Evolutionary conservation across 2,329 filamentous ascomycete species (phyloP).

Genomic region (Aspergillus sergii): DNA sequence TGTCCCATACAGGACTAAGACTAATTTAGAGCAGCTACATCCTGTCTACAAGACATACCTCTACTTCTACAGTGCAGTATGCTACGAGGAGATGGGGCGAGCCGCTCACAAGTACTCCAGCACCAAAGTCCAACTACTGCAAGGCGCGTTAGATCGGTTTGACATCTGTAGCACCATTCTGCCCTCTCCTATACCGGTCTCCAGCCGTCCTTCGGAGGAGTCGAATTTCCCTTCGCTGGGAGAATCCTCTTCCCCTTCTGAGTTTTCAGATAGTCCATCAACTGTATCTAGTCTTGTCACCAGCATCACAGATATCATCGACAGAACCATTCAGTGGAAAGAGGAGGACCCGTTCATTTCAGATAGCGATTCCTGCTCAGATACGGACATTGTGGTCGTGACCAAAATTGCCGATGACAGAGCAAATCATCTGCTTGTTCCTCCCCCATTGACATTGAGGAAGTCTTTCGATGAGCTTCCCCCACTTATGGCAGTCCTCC

Average conservation of each 20-base stretch:
- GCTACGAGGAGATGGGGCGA: constrained; percentile 50
- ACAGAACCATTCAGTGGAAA: constrained; percentile 21
- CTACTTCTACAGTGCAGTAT: constrained; percentile 50
- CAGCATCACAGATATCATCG: constrained; percentile 31
- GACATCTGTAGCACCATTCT: constrained; percentile 33
- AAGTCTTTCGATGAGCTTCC: constrained; percentile 19
- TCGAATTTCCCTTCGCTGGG: constrained; percentile 5
- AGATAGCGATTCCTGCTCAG: constrained; percentile 12
- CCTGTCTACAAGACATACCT: constrained; percentile 43
- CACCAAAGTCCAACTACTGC: constrained; percentile 46
- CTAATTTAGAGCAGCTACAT: constrained; percentile 31
- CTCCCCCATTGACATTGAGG: constrained; percentile 30
- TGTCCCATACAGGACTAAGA: neutral
- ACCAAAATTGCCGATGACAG: neutral
- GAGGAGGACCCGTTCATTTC: constrained; percentile 32
- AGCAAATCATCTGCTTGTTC: constrained; percentile 20
- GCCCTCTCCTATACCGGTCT: constrained; percentile 19
- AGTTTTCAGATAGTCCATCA: constrained; percentile 14
- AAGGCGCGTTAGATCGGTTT: constrained; percentile 45
- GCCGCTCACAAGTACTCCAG: constrained; percentile 50
- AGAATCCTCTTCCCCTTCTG: constrained; percentile 13
- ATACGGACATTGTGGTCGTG: neutral
- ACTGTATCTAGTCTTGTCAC: constrained; percentile 22
- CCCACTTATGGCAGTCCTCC: neutral
- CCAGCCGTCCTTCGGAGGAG: neutral